These are phyloP conservation scores for Curvularia sp. DNA, from an alignment of 2,329 filamentous ascomycete species.

Conservation along the genomic window DNA sequence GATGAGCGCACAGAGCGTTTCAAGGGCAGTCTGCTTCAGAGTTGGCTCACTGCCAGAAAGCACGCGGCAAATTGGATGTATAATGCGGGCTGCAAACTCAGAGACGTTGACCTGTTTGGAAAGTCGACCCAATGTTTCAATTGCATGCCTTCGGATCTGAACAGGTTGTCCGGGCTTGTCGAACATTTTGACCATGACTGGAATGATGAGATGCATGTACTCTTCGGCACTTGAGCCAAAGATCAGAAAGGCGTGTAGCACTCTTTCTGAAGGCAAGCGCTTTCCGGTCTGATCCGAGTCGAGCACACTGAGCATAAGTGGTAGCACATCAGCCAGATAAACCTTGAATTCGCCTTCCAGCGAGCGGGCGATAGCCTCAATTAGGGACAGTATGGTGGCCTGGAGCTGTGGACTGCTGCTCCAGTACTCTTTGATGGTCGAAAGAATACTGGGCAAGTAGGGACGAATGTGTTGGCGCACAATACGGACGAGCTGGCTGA, in stretches of 20 bases:
- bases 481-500: slow-evolving; percentile 90
- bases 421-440: slow-evolving; percentile 91
- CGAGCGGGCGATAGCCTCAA: slow-evolving; percentile 92
- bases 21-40: slow-evolving; percentile 81
- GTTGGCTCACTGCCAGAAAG: slow-evolving; percentile 75
- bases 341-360: slow-evolving; percentile 98
- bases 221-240: slow-evolving; percentile 96
- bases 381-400: slow-evolving; percentile 86
- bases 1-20: slow-evolving; percentile 93
- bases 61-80: slow-evolving; percentile 88
- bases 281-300: slow-evolving; percentile 82
- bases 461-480: slow-evolving; percentile 96
- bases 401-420: slow-evolving; percentile 80
- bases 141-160: slow-evolving; percentile 83
- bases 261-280: slow-evolving; percentile 83
- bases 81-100: slow-evolving; percentile 94
- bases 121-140: slow-evolving; percentile 92
- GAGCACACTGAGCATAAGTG: slow-evolving; percentile 91
- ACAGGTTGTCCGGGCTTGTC: slow-evolving; percentile 84
- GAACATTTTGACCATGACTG: slow-evolving; percentile 92
- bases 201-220: slow-evolving; percentile 99
- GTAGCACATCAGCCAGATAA: slow-evolving; percentile 86
- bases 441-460: slow-evolving; percentile 85
- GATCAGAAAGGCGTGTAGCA: slow-evolving; percentile 92
- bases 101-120: slow-evolving; percentile 97